Evolutionary conservation across 192 early-diverging fungal species (phyloP), one percentile per base, ranked within the genome.

Genomic region (Umbelopsis ramanniana): DNA sequence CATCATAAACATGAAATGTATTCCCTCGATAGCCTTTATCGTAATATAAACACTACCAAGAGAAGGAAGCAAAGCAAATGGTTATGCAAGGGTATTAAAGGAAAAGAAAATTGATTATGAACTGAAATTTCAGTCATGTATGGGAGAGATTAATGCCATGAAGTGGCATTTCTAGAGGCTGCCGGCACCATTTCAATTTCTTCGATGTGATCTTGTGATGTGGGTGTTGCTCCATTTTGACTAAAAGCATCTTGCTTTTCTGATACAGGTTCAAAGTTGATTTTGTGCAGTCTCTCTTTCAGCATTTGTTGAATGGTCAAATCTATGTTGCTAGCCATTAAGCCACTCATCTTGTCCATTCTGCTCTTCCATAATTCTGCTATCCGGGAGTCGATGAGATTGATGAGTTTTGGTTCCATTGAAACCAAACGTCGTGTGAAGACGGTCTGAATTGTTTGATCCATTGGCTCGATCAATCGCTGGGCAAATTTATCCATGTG

Each of bases 341-440:
- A 37, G 33, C 57, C 57, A 29, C 57, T 63, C 57, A 63, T 63
- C 15, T 29, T 35, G 17, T 63, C 57, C 57, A 63, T 63, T 37
- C 57, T 63, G 35, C 33, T 63, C 12, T 63, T 63, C 57, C 57
- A 63, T 12, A 63, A 17, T 35, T 63, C 57, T 29, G 57, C 57
- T 63, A 63, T 63, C 26, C 57, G 57, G 14, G 57, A 29, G 33
- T 63, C 57, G 19, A 63, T 37, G 12, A 37, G 29, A 37, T 63
- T 63, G 57, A 37, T 63, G 2, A 63, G 57, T 19, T 63, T 63
- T 8, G 57, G 57, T 37, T 63, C 57, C 57, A 63, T 37, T 63
- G 57, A 22, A 2, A 63, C 5, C 11, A 63, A 17, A 37, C 57
- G 57, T 37, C 57, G 57, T 10, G 57, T 35, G 33, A 63, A 63